phyloP scores from a whole-genome alignment of 108 stramenopile species.

The Nannochloropsis granulata region DNA sequence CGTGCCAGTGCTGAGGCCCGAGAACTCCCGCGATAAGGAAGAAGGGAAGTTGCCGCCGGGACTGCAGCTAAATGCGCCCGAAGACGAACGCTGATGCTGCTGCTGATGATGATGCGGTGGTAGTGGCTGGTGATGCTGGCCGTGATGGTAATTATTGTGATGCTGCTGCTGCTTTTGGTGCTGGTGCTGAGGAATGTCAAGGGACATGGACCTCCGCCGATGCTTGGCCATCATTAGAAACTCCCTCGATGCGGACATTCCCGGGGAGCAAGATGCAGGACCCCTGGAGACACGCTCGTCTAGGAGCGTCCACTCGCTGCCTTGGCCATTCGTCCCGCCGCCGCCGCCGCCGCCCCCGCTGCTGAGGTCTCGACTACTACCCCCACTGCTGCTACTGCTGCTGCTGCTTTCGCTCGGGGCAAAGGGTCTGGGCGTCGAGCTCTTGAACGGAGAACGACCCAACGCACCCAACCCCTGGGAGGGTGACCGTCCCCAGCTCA shows the following conservation, averaged over 20 bases:
- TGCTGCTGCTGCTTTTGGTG: not conserved
- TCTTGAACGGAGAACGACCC: not conserved
- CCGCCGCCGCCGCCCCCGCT: not conserved
- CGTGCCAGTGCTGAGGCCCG: not conserved
- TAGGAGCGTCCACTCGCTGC: not conserved
- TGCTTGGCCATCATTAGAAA: not conserved
- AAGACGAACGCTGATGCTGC: not conserved
- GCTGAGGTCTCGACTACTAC: not conserved
- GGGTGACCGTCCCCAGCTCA: not conserved
- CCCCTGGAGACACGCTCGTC: not conserved
- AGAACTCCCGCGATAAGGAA: not conserved
- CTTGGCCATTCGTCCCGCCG: not conserved
- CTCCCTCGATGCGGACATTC: not conserved
- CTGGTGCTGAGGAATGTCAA: not conserved
- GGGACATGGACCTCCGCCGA: not conserved
- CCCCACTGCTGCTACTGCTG: not conserved
- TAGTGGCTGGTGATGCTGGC: not conserved
- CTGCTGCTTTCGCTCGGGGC: not conserved
- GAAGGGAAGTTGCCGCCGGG: not conserved
- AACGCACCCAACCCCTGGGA: not conserved
- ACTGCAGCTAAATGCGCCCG: not conserved
- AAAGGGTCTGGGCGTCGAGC: not conserved
- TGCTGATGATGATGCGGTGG: not conserved
- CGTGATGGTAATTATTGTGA: not conserved
- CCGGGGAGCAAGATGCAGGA: not conserved